phyloP scores from a whole-genome alignment of 106 monocot genomes.

The Vanilla planifolia region DNA sequence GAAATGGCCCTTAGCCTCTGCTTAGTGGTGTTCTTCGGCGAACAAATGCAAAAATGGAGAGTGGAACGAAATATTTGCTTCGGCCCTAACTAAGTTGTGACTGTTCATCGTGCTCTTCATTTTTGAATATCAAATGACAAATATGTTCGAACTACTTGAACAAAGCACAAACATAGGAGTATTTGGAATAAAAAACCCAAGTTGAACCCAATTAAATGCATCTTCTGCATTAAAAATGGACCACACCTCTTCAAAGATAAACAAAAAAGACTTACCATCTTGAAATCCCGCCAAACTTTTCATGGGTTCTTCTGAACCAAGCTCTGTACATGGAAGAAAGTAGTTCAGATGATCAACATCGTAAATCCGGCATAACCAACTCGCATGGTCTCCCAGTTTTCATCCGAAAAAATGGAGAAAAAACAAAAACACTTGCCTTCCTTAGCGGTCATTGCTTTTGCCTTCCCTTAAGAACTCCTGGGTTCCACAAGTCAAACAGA shows the following conservation, averaged over 20 bases:
- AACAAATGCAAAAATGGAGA: no score
- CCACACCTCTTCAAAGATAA: background rate
- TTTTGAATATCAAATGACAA: no score
- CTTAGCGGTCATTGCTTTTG: slow-evolving; percentile 16
- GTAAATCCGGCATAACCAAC: no score
- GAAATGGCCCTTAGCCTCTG: no score
- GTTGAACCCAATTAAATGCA: background rate
- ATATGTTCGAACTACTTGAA: no score
- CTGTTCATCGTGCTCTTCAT: no score
- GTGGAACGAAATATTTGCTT: no score
- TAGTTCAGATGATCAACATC: slow-evolving; percentile 20
- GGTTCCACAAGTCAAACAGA: background rate
- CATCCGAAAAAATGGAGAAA: background rate
- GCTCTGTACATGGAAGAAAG: slow-evolving; percentile 22
- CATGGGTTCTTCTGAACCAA: background rate
- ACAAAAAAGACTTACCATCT: slow-evolving; percentile 16
- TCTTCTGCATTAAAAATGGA: background rate
- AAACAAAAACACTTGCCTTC: slow-evolving; percentile 15
- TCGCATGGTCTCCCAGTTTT: background rate
- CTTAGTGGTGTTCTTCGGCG: no score
- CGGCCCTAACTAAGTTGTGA: no score
- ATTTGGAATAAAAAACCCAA: background rate
- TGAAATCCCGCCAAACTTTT: background rate
- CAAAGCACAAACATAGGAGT: background rate
- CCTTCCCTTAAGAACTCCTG: background rate